These are phyloP conservation scores for Huntiella moniliformis DNA, from an alignment of 2,329 filamentous ascomycete species.

Conservation along the genomic window DNA sequence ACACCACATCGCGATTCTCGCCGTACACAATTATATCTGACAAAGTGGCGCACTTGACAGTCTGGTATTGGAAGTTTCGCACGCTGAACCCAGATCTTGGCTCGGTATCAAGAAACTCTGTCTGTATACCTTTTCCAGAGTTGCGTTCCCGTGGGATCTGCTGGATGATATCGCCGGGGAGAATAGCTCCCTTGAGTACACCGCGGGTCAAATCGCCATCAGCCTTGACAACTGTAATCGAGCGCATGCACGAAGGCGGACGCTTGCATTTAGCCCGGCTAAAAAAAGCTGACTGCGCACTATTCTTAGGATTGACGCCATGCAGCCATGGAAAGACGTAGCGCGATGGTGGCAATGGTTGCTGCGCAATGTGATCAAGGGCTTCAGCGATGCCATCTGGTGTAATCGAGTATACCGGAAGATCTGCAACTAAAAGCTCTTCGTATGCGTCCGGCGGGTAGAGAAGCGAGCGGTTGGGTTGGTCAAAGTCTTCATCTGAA, in stretches of 20 bases:
- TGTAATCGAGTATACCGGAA: slow-evolving; percentile 55
- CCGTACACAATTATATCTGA: slow-evolving; percentile 91
- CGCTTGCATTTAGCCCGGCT: slow-evolving; percentile 50
- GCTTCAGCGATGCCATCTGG: slow-evolving; percentile 50
- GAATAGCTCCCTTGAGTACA: slow-evolving; percentile 72
- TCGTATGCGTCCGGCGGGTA: slow-evolving; percentile 52
- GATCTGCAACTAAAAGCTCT: slow-evolving; percentile 27
- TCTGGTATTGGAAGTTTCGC: slow-evolving; percentile 91
- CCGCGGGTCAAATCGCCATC: slow-evolving; percentile 57
- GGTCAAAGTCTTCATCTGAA: slow-evolving; percentile 4
- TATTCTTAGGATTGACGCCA: slow-evolving; percentile 74
- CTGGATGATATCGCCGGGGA: slow-evolving; percentile 21
- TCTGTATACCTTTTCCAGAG: slow-evolving; percentile 10
- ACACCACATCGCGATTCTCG: slow-evolving; percentile 42
- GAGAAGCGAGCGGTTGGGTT: slow-evolving; percentile 40
- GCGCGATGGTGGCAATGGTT: slow-evolving; percentile 69
- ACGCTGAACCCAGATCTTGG: slow-evolving; percentile 85
- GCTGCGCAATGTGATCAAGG: slow-evolving; percentile 54
- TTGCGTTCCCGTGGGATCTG: slow-evolving; percentile 36
- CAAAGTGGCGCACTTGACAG: slow-evolving; percentile 67
- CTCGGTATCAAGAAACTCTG: slow-evolving; percentile 64
- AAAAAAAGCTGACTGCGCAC: slow-evolving; percentile 81
- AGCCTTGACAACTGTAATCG: slow-evolving; percentile 73
- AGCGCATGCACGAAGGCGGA: slow-evolving; percentile 54
- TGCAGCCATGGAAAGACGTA: slow-evolving; percentile 93